phyloP scores from a whole-genome alignment of 805 yeast species.

The Teunomyces funiuensis region DNA sequence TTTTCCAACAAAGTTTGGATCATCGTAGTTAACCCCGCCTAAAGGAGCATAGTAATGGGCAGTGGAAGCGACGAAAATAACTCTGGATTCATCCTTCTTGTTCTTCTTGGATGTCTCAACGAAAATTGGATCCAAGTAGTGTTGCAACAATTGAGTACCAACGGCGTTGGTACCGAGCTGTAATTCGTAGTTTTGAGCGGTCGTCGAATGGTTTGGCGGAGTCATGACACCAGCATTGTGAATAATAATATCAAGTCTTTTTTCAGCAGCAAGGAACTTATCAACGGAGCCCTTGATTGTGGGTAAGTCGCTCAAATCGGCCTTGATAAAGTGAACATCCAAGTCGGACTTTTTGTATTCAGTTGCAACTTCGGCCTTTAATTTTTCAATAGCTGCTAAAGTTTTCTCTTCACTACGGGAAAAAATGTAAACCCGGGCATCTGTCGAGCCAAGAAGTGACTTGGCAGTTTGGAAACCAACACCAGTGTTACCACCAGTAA shows the following conservation, averaged over 20 bases:
- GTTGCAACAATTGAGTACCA: slow-evolving; percentile 45
- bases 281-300: slow-evolving; percentile 25
- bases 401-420: slow-evolving; percentile 38
- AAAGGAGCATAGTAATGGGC: slow-evolving; percentile 29
- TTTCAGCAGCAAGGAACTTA: slow-evolving; percentile 9
- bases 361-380: slow-evolving; percentile 22
- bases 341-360: slow-evolving; percentile 12
- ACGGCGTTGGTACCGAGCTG: slow-evolving; percentile 48
- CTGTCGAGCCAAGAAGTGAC: slow-evolving; percentile 27
- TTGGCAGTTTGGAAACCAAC: slow-evolving; percentile 29
- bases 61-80: slow-evolving; percentile 47
- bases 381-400: slow-evolving; percentile 20
- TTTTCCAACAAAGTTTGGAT: slow-evolving; percentile 22
- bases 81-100: slow-evolving; percentile 29
- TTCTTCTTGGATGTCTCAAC: slow-evolving; percentile 27
- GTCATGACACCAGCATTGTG: slow-evolving; percentile 34
- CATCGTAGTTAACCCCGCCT: slow-evolving; percentile 35
- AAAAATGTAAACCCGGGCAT: slow-evolving; percentile 33
- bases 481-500: slow-evolving; percentile 43
- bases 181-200: slow-evolving; percentile 46
- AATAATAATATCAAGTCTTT: slow-evolving; percentile 20
- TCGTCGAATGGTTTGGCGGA: slow-evolving; percentile 33
- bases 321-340: slow-evolving; percentile 8
- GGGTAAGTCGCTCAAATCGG: slow-evolving; percentile 11
- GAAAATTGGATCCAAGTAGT: slow-evolving; percentile 37